Conservation (phyloP, 306 rosid species). For the Quercus glauca region DNA sequence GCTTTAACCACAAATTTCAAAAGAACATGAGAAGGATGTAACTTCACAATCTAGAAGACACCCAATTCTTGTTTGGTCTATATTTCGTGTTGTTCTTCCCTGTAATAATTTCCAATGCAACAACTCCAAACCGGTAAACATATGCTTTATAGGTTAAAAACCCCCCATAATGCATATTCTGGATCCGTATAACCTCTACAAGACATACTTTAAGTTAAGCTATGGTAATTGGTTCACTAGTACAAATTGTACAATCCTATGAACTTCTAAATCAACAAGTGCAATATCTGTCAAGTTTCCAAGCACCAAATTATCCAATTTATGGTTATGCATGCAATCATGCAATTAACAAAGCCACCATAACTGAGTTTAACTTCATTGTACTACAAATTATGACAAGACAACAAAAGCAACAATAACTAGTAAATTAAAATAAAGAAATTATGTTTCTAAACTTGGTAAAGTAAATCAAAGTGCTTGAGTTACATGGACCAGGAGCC, state of each 20-base stretch:
- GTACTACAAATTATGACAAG: too few relatives aligned
- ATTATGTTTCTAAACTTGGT: too few relatives aligned
- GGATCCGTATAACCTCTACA: slow-evolving; percentile 76
- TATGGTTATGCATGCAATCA: too few relatives aligned
- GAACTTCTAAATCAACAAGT: background rate
- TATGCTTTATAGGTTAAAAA: slow-evolving; percentile 48
- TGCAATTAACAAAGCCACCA: too few relatives aligned
- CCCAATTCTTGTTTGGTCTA: slow-evolving; percentile 39
- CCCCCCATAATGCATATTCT: slow-evolving; percentile 72
- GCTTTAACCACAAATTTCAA: background rate
- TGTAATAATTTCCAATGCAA: slow-evolving; percentile 46
- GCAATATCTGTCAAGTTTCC: background rate
- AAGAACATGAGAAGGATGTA: background rate
- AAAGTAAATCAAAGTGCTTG: too few relatives aligned
- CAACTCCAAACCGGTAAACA: slow-evolving; percentile 60
- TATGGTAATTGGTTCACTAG: background rate
- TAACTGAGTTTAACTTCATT: too few relatives aligned
- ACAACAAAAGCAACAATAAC: background rate
- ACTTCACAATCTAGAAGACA: slow-evolving; percentile 62
- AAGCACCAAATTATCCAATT: too few relatives aligned
- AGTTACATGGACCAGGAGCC: too few relatives aligned
- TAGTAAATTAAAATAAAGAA: slow-evolving; percentile 20
- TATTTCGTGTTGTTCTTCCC: slow-evolving; percentile 43
- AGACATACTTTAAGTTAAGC: background rate
- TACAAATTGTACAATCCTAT: background rate